phyloP scores from a whole-genome alignment of 805 yeast genomes.

The Ogataea methanolica region DNA sequence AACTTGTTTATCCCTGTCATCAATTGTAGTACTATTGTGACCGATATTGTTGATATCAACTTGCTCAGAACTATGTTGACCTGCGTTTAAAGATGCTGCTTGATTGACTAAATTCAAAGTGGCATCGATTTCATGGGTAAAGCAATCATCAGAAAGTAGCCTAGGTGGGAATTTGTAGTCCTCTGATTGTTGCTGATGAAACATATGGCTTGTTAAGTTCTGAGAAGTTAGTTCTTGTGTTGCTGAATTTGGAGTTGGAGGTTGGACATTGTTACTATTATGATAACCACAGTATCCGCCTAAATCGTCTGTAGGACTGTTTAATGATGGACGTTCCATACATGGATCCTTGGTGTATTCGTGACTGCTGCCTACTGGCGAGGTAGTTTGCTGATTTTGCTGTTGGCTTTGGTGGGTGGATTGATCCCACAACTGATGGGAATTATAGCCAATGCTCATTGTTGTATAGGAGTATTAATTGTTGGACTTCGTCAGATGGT shows the following conservation, averaged over 20 bases:
- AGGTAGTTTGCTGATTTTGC: background rate
- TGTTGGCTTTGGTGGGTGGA: conserved; percentile 1
- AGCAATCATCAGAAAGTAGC: background rate
- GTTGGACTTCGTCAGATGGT: too few species aligned
- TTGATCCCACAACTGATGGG: conserved; percentile 10
- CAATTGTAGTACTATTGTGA: background rate
- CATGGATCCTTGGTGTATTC: background rate
- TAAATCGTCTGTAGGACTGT: background rate
- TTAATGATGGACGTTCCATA: background rate
- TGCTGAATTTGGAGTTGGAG: background rate
- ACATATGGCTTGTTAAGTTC: background rate
- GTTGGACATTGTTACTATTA: background rate
- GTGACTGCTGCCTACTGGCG: background rate
- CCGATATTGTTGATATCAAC: background rate
- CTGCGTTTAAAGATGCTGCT: background rate
- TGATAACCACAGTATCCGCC: background rate
- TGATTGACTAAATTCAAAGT: too few species aligned
- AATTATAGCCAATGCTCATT: conserved; percentile 7
- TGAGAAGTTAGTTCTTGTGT: background rate
- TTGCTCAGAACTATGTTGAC: background rate
- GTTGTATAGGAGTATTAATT: background rate
- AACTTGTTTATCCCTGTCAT: too few species aligned
- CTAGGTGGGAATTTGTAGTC: background rate
- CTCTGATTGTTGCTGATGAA: background rate
- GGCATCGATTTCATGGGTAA: background rate